A percentile compares a stretch with the other conserved stretches of the same genome.
Conservation (phyloP, 345 rosid genomes). For the Hevea brasiliensis region DNA sequence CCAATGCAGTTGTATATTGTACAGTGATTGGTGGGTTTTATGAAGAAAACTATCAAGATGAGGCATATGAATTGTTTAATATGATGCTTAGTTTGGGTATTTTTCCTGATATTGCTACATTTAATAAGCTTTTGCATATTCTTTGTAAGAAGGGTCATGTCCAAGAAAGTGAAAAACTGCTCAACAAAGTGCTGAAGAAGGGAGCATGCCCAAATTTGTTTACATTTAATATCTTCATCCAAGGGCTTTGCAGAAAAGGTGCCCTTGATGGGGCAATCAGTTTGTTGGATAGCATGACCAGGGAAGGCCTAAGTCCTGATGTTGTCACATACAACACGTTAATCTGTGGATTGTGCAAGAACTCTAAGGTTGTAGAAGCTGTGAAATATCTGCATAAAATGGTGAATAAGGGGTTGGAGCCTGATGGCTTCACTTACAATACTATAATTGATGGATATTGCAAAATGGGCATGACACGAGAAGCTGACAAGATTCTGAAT, state of each 20-base stretch:
- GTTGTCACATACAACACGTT: slow-evolving; percentile 78
- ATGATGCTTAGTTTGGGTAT: slow-evolving; percentile 64
- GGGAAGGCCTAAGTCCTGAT: slow-evolving; percentile 67
- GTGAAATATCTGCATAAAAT: slow-evolving; percentile 69
- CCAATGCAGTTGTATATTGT: slow-evolving; percentile 79
- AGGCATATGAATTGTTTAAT: slow-evolving; percentile 72
- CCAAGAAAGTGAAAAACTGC: slow-evolving; percentile 67
- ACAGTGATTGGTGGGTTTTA: slow-evolving; percentile 73
- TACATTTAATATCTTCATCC: slow-evolving; percentile 74
- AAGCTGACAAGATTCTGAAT: slow-evolving; percentile 63
- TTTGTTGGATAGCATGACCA: slow-evolving; percentile 54
- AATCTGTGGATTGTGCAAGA: slow-evolving; percentile 75
- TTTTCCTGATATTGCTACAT: slow-evolving; percentile 50
- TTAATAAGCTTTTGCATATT: slow-evolving; percentile 73
- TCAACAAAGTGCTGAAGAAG: slow-evolving; percentile 68
- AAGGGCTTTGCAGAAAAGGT: slow-evolving; percentile 75
- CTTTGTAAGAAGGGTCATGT: slow-evolving; percentile 77
- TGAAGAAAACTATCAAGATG: slow-evolving; percentile 44
- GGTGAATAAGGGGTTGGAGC: slow-evolving; percentile 80
- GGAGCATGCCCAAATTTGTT: slow-evolving; percentile 73
- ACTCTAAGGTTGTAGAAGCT: slow-evolving; percentile 59
- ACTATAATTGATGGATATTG: slow-evolving; percentile 72
- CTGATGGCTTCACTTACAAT: slow-evolving; percentile 76
- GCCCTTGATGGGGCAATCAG: slow-evolving; percentile 52
- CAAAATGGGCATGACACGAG: slow-evolving; percentile 61